Percentiles rank a stretch among this genome's conserved stretches.
phyloP scores from a whole-genome alignment of 192 early-diverging fungal species.

The Coemansia sp. region DNA sequence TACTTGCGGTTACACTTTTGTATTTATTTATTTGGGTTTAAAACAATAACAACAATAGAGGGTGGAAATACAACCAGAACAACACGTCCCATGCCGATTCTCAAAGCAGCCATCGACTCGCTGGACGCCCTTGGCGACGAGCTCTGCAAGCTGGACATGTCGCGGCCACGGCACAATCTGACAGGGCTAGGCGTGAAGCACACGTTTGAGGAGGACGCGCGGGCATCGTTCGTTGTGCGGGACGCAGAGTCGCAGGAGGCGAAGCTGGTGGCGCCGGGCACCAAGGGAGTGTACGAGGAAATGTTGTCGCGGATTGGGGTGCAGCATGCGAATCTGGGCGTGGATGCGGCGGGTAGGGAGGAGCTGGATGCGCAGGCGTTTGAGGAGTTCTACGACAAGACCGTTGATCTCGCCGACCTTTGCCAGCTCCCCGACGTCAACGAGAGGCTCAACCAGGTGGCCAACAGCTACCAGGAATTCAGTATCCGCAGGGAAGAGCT shows the following conservation, averaged over 20 bases:
- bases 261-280: conserved; percentile 51
- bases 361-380: conserved; percentile 51
- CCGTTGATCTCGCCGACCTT: conserved; percentile 49
- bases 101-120: conserved; percentile 30
- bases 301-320: conserved; percentile 54
- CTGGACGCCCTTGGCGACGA: conserved; percentile 46
- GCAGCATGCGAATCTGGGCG: conserved; percentile 45
- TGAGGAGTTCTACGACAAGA: conserved; percentile 56
- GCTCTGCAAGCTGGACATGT: conserved; percentile 45
- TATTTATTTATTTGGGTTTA: background rate
- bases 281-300: conserved; percentile 56
- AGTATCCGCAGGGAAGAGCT: conserved; percentile 46
- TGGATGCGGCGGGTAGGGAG: conserved; percentile 23
- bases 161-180: conserved; percentile 44
- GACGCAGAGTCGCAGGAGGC: conserved; percentile 50
- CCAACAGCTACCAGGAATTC: conserved; percentile 53
- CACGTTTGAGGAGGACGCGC: conserved; percentile 41
- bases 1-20: background rate
- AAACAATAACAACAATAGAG: too few species aligned
- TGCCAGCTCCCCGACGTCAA: conserved; percentile 54
- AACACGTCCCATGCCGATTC: conserved; percentile 24
- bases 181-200: conserved; percentile 37
- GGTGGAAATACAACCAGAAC: too few species aligned
- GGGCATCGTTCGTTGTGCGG: conserved; percentile 40
- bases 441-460: conserved; percentile 51